Conservation (phyloP, 345 rosid genomes). For the Psidium friedrichsthalianum region DNA sequence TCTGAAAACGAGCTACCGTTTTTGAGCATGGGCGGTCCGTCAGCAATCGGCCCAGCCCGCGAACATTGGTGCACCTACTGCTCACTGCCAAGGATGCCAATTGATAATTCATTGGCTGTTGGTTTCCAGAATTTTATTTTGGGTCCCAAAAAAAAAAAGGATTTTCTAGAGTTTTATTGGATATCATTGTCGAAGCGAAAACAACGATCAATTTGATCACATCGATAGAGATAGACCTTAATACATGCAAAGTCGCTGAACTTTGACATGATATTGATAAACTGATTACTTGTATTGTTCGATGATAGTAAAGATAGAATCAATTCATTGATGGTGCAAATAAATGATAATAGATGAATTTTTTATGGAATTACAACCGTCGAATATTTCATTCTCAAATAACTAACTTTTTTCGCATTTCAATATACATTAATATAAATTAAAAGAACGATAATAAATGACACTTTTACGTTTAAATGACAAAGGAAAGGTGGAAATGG, state of each 20-base stretch:
- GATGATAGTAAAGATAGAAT: neutral
- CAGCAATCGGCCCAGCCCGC: neutral
- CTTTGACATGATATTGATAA: neutral
- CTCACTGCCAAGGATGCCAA: neutral
- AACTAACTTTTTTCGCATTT: neutral
- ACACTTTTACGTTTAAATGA: neutral
- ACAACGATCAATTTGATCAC: neutral
- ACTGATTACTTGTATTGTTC: rapidly evolving
- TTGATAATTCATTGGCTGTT: neutral
- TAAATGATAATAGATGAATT: neutral
- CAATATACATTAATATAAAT: rapidly evolving
- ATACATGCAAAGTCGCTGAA: neutral
- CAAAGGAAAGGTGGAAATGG: neutral
- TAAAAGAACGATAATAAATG: neutral
- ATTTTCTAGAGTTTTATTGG: neutral
- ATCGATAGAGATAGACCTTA: neutral
- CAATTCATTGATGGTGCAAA: too few relatives aligned
- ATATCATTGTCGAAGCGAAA: neutral
- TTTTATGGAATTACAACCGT: rapidly evolving
- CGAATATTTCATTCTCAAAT: neutral
- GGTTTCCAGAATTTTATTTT: neutral
- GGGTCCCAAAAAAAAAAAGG: too few relatives aligned
- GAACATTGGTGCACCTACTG: neutral
- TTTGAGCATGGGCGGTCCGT: neutral
- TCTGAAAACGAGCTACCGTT: neutral